Conservation (phyloP, 768 basidiomycete species). For the Serendipita indica region DNA sequence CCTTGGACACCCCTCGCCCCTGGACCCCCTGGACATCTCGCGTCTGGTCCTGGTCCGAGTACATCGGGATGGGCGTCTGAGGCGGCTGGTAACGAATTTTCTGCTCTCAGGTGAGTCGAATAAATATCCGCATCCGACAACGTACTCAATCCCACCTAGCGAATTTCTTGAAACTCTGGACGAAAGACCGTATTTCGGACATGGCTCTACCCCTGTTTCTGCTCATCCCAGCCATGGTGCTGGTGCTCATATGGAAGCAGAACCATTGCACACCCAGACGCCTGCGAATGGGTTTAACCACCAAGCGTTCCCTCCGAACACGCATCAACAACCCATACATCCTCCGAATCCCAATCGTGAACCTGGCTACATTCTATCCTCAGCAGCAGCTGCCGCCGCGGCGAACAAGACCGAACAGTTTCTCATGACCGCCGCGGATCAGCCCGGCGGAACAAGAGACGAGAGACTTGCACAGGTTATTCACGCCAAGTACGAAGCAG, state of each 20-base stretch:
- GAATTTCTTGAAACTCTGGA: constrained; percentile 83
- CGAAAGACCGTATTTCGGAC: constrained; percentile 69
- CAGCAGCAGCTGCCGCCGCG: constrained; percentile 14
- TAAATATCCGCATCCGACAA: not conserved
- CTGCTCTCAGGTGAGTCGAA: constrained; percentile 52
- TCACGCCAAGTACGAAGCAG: constrained; percentile 92
- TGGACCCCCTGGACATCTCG: too few relatives aligned
- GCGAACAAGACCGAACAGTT: constrained; percentile 72
- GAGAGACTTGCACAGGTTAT: constrained; percentile 85
- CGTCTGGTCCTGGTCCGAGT: not conserved
- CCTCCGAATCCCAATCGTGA: constrained; percentile 6
- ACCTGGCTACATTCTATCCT: not conserved
- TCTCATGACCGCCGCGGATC: constrained; percentile 86
- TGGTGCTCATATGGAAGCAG: too few relatives aligned
- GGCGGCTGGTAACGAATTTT: constrained; percentile 66
- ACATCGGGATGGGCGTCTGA: constrained; percentile 34
- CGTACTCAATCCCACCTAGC: constrained; percentile 27
- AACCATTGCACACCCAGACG: constrained; percentile 13
- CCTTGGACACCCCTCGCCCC: too few relatives aligned
- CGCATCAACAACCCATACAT: not conserved
- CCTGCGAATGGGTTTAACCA: not conserved
- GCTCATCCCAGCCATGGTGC: too few relatives aligned
- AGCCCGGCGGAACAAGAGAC: constrained; percentile 77
- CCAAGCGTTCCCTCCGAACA: not conserved
- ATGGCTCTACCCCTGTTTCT: too few relatives aligned